Evolutionary conservation across 805 yeast genomes (phyloP).

Genomic region (Candida silvatica): DNA sequence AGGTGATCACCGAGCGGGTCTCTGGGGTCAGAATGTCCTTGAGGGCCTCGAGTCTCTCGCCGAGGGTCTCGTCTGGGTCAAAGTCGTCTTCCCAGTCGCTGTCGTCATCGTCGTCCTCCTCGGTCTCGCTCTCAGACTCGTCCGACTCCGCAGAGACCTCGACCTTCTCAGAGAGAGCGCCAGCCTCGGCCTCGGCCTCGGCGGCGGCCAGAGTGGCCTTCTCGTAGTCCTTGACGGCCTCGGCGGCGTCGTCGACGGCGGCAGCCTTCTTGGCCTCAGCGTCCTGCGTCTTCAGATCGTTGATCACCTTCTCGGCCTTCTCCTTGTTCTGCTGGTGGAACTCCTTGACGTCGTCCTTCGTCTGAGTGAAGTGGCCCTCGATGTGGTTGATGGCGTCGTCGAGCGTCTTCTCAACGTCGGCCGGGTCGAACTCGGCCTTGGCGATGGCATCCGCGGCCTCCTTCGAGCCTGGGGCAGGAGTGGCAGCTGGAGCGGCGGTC

Average conservation of each 20-base stretch:
- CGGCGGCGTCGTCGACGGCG: constrained; percentile 1
- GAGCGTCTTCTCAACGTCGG: constrained; percentile 3
- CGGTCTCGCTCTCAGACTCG: constrained; percentile 20
- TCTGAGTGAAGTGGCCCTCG: no score
- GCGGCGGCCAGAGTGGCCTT: constrained; percentile 16
- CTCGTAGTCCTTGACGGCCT: constrained; percentile 22
- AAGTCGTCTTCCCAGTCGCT: constrained; percentile 70
- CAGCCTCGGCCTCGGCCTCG: constrained; percentile 26
- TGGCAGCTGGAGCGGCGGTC: no score
- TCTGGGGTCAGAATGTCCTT: constrained; percentile 87
- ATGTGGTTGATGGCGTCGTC: constrained; percentile 5
- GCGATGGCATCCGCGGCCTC: no score
- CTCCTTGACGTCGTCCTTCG: constrained; percentile 16
- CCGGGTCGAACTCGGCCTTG: neutral
- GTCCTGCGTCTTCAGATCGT: constrained; percentile 1
- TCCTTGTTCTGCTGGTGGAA: neutral
- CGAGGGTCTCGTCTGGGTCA: constrained; percentile 66
- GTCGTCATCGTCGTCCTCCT: constrained; percentile 38
- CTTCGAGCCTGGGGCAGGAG: no score
- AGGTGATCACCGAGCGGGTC: constrained; percentile 48
- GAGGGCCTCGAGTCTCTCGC: constrained; percentile 84
- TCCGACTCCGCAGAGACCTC: constrained; percentile 29
- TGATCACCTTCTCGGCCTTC: neutral
- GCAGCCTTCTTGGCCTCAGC: constrained; percentile 2
- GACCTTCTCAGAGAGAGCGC: constrained; percentile 20